Base-by-base conservation (phyloP, 179 eudicot species). In the Nepenthes alata region DNA sequence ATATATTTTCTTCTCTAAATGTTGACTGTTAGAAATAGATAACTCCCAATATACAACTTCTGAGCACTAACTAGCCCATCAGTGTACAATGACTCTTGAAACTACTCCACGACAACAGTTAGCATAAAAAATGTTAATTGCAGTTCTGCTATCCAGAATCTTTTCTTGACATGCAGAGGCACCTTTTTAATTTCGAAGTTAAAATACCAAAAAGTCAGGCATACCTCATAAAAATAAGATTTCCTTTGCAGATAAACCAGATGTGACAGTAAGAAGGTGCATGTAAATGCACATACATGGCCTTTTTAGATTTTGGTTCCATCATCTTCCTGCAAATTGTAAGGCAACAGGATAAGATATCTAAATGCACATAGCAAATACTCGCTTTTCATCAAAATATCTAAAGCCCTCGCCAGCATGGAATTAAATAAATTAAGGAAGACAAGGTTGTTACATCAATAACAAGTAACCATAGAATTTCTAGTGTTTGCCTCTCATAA, bases 231-330 rank as follows among this genome's bases (percentile, higher is more conserved):
- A 73, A 60, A 58, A 87, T 76, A 25, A 83, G 84, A 73, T 83
- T 57, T 34, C 93, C 93, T 69, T 87, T 87, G 75, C 97, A 89
- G 56, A 83, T 57, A 71, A 89, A 82, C 81, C 81, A 84, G 55
- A 89, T 84, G 52, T 77, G 78, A 73, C 97, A 89, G 69, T 64
- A 74, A 55, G 49, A 38, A 63, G 95, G 91, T 13, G 95, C 89
- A 53, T 78, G 74, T 55, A 7, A 47, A 37, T 77, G 73, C 16
- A 87, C 77, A 71, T 81, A 76, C 16, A 70, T 73, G 60, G 97
- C 91, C 74, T 83, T 89, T 68, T 78, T 81, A 58, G 95, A 91
- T 76, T 68, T 74, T 15, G 78, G 87, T 67, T 79, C 82, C 63
- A 47, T 57, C 94, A 85, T 80, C 62, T 70, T 85, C 82, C 96